Base-by-base conservation (phyloP, 1,284 basidiomycete species). In the Leucocoprinus gongylophorus region DNA sequence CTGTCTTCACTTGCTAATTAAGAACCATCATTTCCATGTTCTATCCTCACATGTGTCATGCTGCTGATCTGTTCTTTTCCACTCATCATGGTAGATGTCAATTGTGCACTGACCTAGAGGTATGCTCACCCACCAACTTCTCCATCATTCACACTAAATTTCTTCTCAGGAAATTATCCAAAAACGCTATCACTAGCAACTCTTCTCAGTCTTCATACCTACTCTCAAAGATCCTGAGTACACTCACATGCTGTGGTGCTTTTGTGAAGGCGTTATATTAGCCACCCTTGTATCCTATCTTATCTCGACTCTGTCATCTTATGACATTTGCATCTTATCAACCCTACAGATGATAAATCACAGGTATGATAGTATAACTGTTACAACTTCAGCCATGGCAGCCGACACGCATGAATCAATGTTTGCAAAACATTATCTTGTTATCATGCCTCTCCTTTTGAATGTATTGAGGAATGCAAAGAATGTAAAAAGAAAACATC, bases 321-420 rank as follows among this genome's bases (percentile, higher is more conserved):
- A 58, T 76, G 85, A 0, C 71, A 91, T 0, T 67, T 90, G 5
- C 78, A 75, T 51, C 67, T 89, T 8, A 74, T 89, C 29, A 77
- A 81, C 57, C 43, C 46, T 5, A 38, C 29, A n/a, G 48, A 38
- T 0, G 59, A 67, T 2, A 69, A 67, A 51, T 45, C 71, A 61
- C 45, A 74, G 66, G 66, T 69, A 0, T 58, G 61, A 18, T 58
- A 71, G 50, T 92, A 90, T 59, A 61, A 85, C 82, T 0, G 79
- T 94, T 49, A 90, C 88, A 9, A 89, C 87, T 13, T 67, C 88
- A 48, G 88, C 88, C 2, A 90, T 90, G 81, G 85, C 92, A 1
- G 88, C 89, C 0, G 84, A 91, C 62, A 85, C 85, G 0, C 87
- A 87, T 56, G 85, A 88, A 64, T 71, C 69, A 1, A 82, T 81